These are phyloP conservation scores for Bryum argenteum DNA, from an alignment of 225 moss, liverwort and hornwort genomes.

Conservation along the genomic window DNA sequence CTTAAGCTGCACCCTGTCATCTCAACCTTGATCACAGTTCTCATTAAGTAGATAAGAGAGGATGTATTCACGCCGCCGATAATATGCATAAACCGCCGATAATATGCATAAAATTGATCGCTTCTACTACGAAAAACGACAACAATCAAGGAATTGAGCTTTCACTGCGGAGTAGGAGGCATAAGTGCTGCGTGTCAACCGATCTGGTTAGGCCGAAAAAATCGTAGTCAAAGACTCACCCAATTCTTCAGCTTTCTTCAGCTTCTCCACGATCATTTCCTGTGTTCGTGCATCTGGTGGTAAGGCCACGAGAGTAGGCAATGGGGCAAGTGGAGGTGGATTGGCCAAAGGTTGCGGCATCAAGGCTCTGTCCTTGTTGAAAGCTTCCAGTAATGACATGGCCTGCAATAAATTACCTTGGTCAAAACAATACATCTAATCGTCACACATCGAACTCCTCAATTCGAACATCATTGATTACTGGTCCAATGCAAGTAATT, in stretches of 20 bases:
- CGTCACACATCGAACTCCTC: background rate
- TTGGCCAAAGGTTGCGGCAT: conserved; percentile 88
- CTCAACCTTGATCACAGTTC: too few relatives aligned
- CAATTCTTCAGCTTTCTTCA: conserved; percentile 91
- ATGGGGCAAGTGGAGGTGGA: conserved; percentile 88
- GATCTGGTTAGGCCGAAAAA: background rate
- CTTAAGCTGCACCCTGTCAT: too few relatives aligned
- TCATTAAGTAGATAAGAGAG: conserved; percentile 1
- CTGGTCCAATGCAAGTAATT: background rate
- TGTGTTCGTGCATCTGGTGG: conserved; percentile 91
- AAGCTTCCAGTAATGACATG: conserved; percentile 87
- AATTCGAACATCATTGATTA: background rate
- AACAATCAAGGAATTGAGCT: background rate
- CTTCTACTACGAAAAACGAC: conserved; percentile 1
- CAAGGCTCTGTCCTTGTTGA: conserved; percentile 89
- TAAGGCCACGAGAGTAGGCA: conserved; percentile 65
- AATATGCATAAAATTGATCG: conserved; percentile 4
- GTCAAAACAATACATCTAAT: background rate
- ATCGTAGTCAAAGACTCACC: conserved; percentile 40
- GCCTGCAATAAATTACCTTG: conserved; percentile 50
- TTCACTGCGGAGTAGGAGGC: background rate
- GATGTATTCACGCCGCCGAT: conserved; percentile 1
- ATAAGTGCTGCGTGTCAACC: background rate
- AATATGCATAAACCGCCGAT: background rate
- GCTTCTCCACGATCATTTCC: conserved; percentile 90